Evolutionary conservation across 441 rosid genomes (phyloP), one percentile per base, ranked within the genome.

Genomic region (Bocquillonia castaneifolia): DNA sequence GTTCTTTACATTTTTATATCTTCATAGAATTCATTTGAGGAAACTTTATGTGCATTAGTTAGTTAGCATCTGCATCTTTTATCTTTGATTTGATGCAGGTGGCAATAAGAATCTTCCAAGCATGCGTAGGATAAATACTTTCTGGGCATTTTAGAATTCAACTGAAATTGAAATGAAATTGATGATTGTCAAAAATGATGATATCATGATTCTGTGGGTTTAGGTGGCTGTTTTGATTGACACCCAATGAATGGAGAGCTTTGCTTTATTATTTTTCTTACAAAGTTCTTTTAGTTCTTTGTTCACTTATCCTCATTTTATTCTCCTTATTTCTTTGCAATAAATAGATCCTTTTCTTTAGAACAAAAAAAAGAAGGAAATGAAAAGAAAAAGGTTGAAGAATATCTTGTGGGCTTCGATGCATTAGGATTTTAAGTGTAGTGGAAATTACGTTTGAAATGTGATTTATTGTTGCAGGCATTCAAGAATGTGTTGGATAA

Each of bases 401-500:
- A 66, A 63, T 62, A 57, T 63, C 23, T 47, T 54, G 57, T 64
- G 63, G 67, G 65, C 25, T 45, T 54, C 59, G 56, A 48, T 73
- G 28, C 72, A 69, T 39, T 62, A 26, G 60, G 59, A 57, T 22
- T 42, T 59, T 18, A 14, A 47, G 60, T 68, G 50, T 29, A 23
- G 28, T 17, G 29, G 50, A 68, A 31, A 48, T 34, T 56, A 37
- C 25, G 42, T 71, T 67, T 60, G 37, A 59, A 34, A 23, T 59
- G 20, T 59, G 13, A 44, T 72, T 51, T 76, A 59, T n/a, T 39
- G 63, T 68, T 76, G 78, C 90, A 90, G 97, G 93, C 82, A 62
- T 85, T 86, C 82, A 72, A 86, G 80, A 86, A 77, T 76, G 90
- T 87, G 29, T 52, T 85, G 72, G 87, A 85, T 63, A 86, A 88